Percentiles rank a stretch among this genome's conserved stretches.
phyloP scores from a whole-genome alignment of 1,284 basidiomycete genomes.

The Ustanciosporium gigantosporum region DNA sequence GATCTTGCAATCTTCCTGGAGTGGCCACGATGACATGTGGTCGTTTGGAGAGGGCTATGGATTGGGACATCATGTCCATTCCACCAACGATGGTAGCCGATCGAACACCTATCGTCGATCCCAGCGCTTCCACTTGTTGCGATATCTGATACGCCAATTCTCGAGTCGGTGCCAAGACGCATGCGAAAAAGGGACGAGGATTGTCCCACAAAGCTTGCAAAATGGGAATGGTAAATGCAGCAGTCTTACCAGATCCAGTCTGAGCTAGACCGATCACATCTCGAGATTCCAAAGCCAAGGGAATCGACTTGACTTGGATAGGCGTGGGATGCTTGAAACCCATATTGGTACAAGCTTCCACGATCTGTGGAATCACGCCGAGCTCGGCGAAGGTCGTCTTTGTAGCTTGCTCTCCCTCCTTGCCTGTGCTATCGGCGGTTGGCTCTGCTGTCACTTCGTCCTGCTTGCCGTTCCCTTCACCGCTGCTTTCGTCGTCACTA shows the following conservation, averaged over 20 bases:
- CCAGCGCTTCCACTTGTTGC: conserved; percentile 90
- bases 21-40: conserved; percentile 90
- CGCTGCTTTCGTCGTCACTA: conserved; percentile 3
- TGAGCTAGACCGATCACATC: conserved; percentile 98
- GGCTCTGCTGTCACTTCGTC: background rate
- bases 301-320: conserved; percentile 87
- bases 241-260: conserved; percentile 97
- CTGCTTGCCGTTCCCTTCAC: conserved; percentile 1
- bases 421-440: background rate
- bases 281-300: conserved; percentile 82
- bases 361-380: conserved; percentile 85
- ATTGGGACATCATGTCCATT: conserved; percentile 89
- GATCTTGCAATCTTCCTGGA: conserved; percentile 90
- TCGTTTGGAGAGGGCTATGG: conserved; percentile 85
- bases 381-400: conserved; percentile 67
- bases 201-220: conserved; percentile 96
- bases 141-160: conserved; percentile 99
- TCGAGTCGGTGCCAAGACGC: conserved; percentile 90
- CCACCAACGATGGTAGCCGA: conserved; percentile 92
- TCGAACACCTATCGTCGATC: conserved; percentile 74
- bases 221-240: conserved; percentile 93
- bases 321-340: conserved; percentile 86
- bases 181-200: conserved; percentile 89
- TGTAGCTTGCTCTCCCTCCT: conserved; percentile 20
- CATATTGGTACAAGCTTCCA: conserved; percentile 80